Evolutionary conservation across 495 filamentous ascomycete genomes (phyloP).

Genomic region (Aspergillus leporis): DNA sequence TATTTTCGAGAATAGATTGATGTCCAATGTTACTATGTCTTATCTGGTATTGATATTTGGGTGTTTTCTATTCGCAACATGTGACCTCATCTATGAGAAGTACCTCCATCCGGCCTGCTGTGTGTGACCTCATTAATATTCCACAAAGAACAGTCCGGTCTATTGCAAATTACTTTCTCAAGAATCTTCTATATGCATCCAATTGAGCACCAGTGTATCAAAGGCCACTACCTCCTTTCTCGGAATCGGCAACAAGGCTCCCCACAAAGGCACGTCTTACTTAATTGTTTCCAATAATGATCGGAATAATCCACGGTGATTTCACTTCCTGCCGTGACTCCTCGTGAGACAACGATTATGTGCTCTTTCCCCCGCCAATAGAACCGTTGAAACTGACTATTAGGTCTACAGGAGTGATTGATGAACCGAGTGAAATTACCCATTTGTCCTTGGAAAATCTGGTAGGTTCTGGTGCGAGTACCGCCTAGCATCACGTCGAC

Average conservation of each 20-base stretch:
- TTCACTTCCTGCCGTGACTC: conserved; percentile 37
- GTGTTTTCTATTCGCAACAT: neutral
- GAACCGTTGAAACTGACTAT: conserved; percentile 42
- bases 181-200: neutral
- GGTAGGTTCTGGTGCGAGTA: conserved; percentile 19
- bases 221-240: neutral
- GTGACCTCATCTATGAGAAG: neutral
- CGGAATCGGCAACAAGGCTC: conserved; percentile 36
- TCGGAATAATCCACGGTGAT: conserved; percentile 47
- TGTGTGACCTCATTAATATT: conserved; percentile 2
- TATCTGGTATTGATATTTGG: neutral
- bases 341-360: conserved; percentile 41
- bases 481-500: conserved; percentile 40
- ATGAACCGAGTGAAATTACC: conserved; percentile 48
- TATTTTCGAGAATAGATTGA: neutral
- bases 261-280: conserved; percentile 43
- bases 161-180: neutral
- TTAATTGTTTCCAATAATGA: conserved; percentile 39
- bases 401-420: conserved; percentile 43
- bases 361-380: conserved; percentile 40
- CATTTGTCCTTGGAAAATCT: conserved; percentile 30
- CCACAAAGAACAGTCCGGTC: neutral
- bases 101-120: neutral
- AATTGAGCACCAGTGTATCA: neutral
- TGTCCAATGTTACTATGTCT: neutral